Base-by-base conservation (phyloP, 1,284 basidiomycete genomes). In the Irpex sp. region DNA sequence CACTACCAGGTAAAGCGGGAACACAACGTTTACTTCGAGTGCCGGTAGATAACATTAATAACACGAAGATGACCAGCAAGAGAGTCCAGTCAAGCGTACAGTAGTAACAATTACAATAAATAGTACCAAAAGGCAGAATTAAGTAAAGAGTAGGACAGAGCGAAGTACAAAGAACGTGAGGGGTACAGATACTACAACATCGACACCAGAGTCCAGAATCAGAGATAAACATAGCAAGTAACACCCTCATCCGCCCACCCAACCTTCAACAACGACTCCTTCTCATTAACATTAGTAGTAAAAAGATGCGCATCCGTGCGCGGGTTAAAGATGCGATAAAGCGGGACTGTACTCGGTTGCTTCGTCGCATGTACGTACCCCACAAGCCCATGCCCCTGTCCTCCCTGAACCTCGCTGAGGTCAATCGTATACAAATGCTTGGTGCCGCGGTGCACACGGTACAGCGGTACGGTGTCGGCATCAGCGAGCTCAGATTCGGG, bases 391-490 rank as follows among this genome's bases (percentile, higher is more conserved):
- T 59, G 48, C 57, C 62, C 56, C 57, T 61, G 52, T 14, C 35
- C 45, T 9, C 45, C 56, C 12, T 54, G 21, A 1, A 28, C 18
- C 28, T 51, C 49, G 18, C 9, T 19, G 19, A 35, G 14, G 5
- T 54, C 52, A 23, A 54, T 54, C 4, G 62, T 66, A 42, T 66
- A 66, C 60, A 65, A 61, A 52, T 63, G 64, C 58, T 65, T 49
- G 48, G 10, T 19, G 3, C 45, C 8, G 47, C 55, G 56, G 55
- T 52, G 63, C 8, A 61, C 14, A 53, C 63, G 60, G 47, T 62
- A 63, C 18, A 66, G 48, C 21, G 63, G 63, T 35, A 61, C 57
- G 23, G 57, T n/a, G n/a, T n/a, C n/a, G n/a, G n/a, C n/a, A n/a
- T n/a, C n/a, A n/a, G n/a, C n/a, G n/a, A n/a, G n/a, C n/a, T n/a